Conservation (phyloP, 768 basidiomycete genomes). For the Calocera cornea region DNA sequence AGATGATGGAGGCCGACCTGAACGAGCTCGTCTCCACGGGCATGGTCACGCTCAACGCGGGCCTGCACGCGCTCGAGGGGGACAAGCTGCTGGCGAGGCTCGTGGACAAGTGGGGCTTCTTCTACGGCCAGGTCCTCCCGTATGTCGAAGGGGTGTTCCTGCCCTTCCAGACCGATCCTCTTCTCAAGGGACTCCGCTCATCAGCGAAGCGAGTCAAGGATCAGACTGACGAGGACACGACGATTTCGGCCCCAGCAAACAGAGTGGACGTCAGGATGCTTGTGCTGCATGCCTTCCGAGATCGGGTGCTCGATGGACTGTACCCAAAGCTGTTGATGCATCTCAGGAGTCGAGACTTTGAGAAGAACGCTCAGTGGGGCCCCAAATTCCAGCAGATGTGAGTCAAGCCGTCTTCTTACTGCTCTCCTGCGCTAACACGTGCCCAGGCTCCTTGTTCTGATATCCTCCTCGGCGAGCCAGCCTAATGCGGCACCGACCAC, state of each 20-base stretch:
- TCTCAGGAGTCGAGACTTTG: constrained; percentile 9
- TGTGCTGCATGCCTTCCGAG: constrained; percentile 67
- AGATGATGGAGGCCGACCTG: constrained; percentile 62
- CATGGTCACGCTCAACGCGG: constrained; percentile 85
- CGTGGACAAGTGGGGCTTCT: constrained; percentile 85
- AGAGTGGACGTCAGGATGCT: constrained; percentile 70
- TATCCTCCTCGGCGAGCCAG: background rate
- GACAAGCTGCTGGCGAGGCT: constrained; percentile 61
- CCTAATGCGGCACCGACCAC: background rate
- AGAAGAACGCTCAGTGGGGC: constrained; percentile 38
- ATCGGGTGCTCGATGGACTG: constrained; percentile 36
- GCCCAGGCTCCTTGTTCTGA: background rate
- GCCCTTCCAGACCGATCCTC: constrained; percentile 46
- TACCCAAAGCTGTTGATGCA: background rate
- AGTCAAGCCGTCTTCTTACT: constrained; percentile 13
- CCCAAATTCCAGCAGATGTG: constrained; percentile 75
- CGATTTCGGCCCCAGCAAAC: constrained; percentile 25
- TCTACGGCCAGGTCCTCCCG: constrained; percentile 79
- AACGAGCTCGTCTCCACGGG: constrained; percentile 72
- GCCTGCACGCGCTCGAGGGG: constrained; percentile 62
- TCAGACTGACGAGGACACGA: constrained; percentile 4
- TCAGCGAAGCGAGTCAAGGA: constrained; percentile 29
- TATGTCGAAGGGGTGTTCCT: constrained; percentile 71
- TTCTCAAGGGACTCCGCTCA: constrained; percentile 57
- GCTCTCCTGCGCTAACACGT: background rate